Percentiles rank a stretch among this genome's conserved stretches.
Conservation (phyloP, 495 filamentous ascomycete genomes). For the Hyaloscypha variabilis region DNA sequence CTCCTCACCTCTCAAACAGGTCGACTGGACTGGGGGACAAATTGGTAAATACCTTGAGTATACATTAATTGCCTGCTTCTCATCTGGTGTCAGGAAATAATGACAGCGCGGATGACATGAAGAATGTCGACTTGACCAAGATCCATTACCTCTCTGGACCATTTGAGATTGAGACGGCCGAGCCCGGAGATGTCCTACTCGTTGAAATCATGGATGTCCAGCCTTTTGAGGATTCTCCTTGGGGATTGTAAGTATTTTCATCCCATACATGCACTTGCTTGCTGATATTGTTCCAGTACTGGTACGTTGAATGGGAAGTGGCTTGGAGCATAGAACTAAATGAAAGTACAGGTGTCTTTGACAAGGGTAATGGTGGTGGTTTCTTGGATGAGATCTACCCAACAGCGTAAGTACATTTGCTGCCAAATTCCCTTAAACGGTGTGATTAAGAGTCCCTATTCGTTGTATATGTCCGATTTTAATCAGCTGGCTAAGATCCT, state of each 20-base stretch:
- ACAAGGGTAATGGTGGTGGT: conserved; percentile 82
- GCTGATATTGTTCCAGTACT: conserved; percentile 12
- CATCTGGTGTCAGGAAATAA: conserved; percentile 57
- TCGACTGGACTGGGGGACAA: conserved; percentile 90
- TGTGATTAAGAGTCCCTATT: not conserved
- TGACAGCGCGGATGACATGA: conserved; percentile 86
- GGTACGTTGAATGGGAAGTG: not conserved
- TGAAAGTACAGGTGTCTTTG: conserved; percentile 64
- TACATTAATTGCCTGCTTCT: not conserved
- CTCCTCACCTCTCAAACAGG: conserved; percentile 16
- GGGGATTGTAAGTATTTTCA: conserved; percentile 71
- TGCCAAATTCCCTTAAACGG: not conserved
- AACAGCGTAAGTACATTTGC: conserved; percentile 56
- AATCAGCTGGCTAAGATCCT: not conserved
- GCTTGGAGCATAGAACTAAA: not conserved
- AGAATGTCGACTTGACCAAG: conserved; percentile 80
- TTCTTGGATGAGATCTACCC: conserved; percentile 93
- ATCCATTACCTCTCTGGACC: conserved; percentile 91
- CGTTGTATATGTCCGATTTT: not conserved
- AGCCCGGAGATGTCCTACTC: conserved; percentile 83
- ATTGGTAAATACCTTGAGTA: conserved; percentile 48
- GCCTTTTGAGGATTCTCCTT: conserved; percentile 82
- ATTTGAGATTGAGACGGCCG: conserved; percentile 85
- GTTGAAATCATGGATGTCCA: conserved; percentile 98
- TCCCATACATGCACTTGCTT: not conserved